phyloP scores from a whole-genome alignment of 1,139 yeast species.

The Yamadazyma aaseri region DNA sequence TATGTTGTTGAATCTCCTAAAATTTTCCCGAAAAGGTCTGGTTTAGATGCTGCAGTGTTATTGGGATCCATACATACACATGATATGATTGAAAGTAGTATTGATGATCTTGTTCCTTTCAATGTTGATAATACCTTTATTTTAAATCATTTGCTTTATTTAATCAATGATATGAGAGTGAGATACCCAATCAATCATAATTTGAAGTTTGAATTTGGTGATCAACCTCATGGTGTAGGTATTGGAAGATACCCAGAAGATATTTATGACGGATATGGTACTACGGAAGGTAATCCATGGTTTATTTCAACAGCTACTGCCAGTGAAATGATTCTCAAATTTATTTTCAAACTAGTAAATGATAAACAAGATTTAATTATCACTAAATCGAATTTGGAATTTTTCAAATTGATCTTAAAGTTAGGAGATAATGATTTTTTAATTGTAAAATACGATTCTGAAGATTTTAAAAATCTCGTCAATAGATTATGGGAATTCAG shows the following conservation, averaged over 20 bases:
- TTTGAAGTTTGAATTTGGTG: slow-evolving; percentile 26
- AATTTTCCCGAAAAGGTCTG: slow-evolving; percentile 50
- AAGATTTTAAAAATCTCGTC: slow-evolving; percentile 46
- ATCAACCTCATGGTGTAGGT: slow-evolving; percentile 55
- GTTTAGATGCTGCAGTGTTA: slow-evolving; percentile 78
- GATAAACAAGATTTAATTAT: slow-evolving; percentile 26
- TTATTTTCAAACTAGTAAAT: slow-evolving; percentile 25
- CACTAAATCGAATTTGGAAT: slow-evolving; percentile 25
- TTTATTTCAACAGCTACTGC: slow-evolving; percentile 84
- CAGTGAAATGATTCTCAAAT: slow-evolving; percentile 54
- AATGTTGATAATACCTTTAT: slow-evolving; percentile 55
- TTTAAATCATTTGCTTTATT: slow-evolving; percentile 55
- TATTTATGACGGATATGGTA: slow-evolving; percentile 75
- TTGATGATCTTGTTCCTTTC: slow-evolving; percentile 46
- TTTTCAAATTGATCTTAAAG: slow-evolving; percentile 35
- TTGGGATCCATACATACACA: slow-evolving; percentile 70
- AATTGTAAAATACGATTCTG: slow-evolving; percentile 41
- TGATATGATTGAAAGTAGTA: slow-evolving; percentile 30
- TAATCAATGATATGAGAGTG: slow-evolving; percentile 65
- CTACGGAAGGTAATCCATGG: slow-evolving; percentile 92
- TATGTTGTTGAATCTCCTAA: slow-evolving; percentile 72
- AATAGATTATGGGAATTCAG: slow-evolving; percentile 54
- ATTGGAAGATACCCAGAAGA: slow-evolving; percentile 95
- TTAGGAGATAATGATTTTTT: slow-evolving; percentile 29
- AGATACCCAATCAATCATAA: slow-evolving; percentile 73